These are phyloP conservation scores for Angomonas ambiguus DNA, from an alignment of 208 protist species.

Conservation along the genomic window DNA sequence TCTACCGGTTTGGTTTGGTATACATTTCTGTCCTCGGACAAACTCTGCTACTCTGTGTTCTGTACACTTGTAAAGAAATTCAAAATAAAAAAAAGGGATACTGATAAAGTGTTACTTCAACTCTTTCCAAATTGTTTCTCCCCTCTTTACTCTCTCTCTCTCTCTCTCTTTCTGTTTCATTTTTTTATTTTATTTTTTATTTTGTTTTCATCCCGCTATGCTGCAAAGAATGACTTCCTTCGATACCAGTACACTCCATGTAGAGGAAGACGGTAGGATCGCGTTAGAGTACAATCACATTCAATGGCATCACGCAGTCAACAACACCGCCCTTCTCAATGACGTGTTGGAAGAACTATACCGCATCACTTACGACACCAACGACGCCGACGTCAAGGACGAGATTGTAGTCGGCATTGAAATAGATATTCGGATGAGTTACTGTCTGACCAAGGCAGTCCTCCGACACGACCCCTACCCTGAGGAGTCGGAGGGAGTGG, in stretches of 20 bases:
- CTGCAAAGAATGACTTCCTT: not conserved
- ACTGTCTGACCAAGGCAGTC: conserved; percentile 11
- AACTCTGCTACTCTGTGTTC: not conserved
- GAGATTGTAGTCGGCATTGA: conserved; percentile 31
- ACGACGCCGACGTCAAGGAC: not conserved
- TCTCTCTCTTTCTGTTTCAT: too few species aligned
- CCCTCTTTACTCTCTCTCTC: not conserved
- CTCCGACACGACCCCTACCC: conserved; percentile 24
- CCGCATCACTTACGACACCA: not conserved
- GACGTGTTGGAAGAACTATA: conserved; percentile 1
- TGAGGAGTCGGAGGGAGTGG: conserved; percentile 3
- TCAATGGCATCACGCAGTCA: conserved; percentile 35
- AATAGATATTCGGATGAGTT: conserved; percentile 30
- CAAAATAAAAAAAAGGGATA: too few species aligned
- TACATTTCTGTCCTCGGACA: too few species aligned
- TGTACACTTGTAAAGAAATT: not conserved
- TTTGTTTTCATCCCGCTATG: conserved; percentile 1
- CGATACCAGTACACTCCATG: not conserved
- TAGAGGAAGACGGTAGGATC: not conserved
- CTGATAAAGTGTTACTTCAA: too few species aligned
- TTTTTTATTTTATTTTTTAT: conserved; percentile 14
- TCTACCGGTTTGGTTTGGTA: too few species aligned
- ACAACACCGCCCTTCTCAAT: conserved; percentile 15
- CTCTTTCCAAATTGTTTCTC: conserved; percentile 7
- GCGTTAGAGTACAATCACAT: conserved; percentile 10